A percentile compares a stretch with the other conserved stretches of the same genome.
phyloP scores from a whole-genome alignment of 352 stramenopile genomes.

The Globisporangium cystogenes region DNA sequence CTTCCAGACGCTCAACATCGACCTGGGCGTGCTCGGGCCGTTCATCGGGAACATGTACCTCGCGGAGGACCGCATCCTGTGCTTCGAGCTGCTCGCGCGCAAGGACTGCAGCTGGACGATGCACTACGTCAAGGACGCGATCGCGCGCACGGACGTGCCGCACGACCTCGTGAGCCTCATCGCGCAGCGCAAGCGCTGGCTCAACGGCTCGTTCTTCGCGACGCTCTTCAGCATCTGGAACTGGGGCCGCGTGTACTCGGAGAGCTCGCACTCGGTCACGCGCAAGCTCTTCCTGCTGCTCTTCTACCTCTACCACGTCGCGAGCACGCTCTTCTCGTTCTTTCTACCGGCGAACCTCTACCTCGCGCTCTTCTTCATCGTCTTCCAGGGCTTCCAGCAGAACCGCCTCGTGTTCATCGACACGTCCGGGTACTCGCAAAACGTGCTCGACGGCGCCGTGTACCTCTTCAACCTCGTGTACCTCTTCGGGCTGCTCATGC shows the following conservation, averaged over 20 bases:
- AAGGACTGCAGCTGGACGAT: constrained; percentile 86
- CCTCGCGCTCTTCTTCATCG: constrained; percentile 80
- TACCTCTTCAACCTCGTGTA: constrained; percentile 82
- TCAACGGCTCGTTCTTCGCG: constrained; percentile 85
- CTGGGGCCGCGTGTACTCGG: constrained; percentile 77
- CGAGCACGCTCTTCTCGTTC: constrained; percentile 63
- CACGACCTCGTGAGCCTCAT: constrained; percentile 81
- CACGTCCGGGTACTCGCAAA: constrained; percentile 56
- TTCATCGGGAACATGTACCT: constrained; percentile 89
- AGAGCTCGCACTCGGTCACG: constrained; percentile 66
- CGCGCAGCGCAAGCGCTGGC: constrained; percentile 79
- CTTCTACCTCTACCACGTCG: constrained; percentile 78
- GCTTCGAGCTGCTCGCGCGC: constrained; percentile 77
- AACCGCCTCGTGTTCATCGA: constrained; percentile 78
- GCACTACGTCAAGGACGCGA: constrained; percentile 82
- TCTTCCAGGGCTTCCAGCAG: constrained; percentile 87
- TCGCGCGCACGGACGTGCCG: constrained; percentile 80
- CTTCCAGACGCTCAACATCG: constrained; percentile 82
- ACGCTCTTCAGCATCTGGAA: constrained; percentile 88
- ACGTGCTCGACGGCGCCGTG: constrained; percentile 53
- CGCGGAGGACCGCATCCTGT: constrained; percentile 82
- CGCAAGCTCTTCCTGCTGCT: constrained; percentile 66
- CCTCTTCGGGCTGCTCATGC: constrained; percentile 71
- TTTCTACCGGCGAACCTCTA: constrained; percentile 82
- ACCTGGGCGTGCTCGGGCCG: constrained; percentile 69